Evolutionary conservation across 2,329 filamentous ascomycete genomes (phyloP), one percentile per base, ranked within the genome.

Genomic region (Sporothrix brunneoviolacea): DNA sequence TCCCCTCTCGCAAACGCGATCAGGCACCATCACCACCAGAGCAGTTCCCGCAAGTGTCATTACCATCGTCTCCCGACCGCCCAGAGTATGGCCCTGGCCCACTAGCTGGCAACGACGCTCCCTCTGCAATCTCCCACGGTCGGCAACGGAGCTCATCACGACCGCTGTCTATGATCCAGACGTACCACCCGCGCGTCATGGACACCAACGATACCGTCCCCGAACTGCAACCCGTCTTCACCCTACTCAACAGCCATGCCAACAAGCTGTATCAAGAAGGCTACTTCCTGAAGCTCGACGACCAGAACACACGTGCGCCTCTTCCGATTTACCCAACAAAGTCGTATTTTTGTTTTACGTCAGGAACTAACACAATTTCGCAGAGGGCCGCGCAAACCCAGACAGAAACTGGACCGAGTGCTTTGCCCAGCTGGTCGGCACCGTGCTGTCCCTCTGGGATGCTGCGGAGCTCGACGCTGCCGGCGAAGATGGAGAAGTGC

Each of bases 201-300:
- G 88, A 95, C 62, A 77, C 93, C 57, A 82, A 80, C 62, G 89
- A 96, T 64, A 95, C 88, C 27, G 82, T 93, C 55, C 90, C 93
- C 33, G 93, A 98, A 74, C 76, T 98, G 55, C 86, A 90, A 70
- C 91, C 91, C 57, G 91, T 97, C 61, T 97, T 97, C 68, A 88
- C 82, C 54, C 93, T 89, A 64, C 78, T 98, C 58, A 97, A 95
- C 70, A 93, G 86, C 68, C 93, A 98, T 67, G 85, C 83, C 52
- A 96, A 96, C 68, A 97, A 97, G 70, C 74, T 97, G 50, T 98
- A 97, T 66, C 91, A 96, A 60, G 93, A 98, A 70, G 93, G 93
- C 33, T 98, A 97, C 64, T 97, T 98, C 59, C 71, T 98, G 60
- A 98, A 97, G 70, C 74, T 98, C 43, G 91, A 96, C 66, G 93